Base-by-base conservation (phyloP, 257 asterid genomes). In the Capsicum chinense region DNA sequence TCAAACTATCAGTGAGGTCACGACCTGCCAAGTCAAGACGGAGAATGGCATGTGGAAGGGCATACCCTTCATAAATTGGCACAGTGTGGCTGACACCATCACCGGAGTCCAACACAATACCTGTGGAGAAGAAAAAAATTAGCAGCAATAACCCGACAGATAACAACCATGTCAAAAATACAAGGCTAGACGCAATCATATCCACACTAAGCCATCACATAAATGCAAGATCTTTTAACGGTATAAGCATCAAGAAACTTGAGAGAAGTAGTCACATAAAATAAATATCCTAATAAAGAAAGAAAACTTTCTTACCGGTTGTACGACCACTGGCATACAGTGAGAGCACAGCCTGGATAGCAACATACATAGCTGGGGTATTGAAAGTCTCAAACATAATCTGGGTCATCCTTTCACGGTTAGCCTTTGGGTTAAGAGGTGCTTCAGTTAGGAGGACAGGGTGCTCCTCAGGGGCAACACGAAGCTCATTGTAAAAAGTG, bases 291-390 rank as follows among this genome's bases (percentile, higher is more conserved):
- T 54, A 54, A 52, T 66, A 83, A 54, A 13, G 44, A 47, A 15
- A 5, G 17, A 64, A 52, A 79, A 79, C 76, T 84, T 83, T 85
- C 93, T 88, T 85, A 94, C 98, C 97, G 10, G 98, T 94, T 39
- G 98, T 94, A 83, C 98, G 97, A 58, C 98, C 98, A 87, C 98
- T 94, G 71, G 98, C 98, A 87, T 94, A 94, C 86, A 94, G 89
- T 80, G 98, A 94, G 48, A 93, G 98, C n/a, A 94, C 98, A 5
- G 98, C 98, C 54, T 94, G 98, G 80, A 93, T 94, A 87, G 97
- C 98, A 71, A 94, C 98, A 88, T 94, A 94, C 97, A 94, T 94
- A 54, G 97, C 98, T 80, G 98, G 98, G 59, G 98, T 85, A 74
- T 94, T 94, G 88, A 94, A 94, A n/a, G 98, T 94, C 88, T 94